A percentile compares a stretch with the other conserved stretches of the same genome.
Evolutionary conservation across 75 land plant species (phyloP).

Genomic region (Isoetes taiwanensis): DNA sequence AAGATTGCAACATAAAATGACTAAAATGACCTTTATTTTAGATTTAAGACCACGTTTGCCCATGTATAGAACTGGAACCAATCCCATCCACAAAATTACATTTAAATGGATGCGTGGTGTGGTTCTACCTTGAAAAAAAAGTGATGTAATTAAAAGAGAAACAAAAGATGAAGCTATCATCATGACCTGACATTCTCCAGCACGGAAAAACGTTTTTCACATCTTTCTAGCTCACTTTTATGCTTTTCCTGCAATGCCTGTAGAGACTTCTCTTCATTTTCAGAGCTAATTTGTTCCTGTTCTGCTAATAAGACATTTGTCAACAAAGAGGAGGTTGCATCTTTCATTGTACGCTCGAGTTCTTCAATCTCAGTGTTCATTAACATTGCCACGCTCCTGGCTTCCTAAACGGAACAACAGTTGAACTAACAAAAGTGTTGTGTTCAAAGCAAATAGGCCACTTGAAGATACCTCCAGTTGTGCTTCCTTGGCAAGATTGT

Average conservation of each 20-base stretch:
- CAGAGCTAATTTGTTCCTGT: conserved; percentile 7
- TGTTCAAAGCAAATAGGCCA: too few species aligned
- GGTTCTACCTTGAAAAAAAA: too few species aligned
- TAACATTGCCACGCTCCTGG: conserved; percentile 1
- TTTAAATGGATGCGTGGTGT: too few species aligned
- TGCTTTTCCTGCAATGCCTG: conserved; percentile 14
- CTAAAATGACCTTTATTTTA: too few species aligned
- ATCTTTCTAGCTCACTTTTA: conserved; percentile 17
- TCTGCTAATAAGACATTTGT: conserved; percentile 2
- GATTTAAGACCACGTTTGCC: too few species aligned
- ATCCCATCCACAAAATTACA: too few species aligned
- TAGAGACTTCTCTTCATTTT: conserved; percentile 11
- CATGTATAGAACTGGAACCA: too few species aligned
- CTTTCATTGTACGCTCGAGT: conserved; percentile 12
- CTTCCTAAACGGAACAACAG: conserved; percentile 11
- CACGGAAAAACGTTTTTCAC: conserved; percentile 18
- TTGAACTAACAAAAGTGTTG: not conserved
- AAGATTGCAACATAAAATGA: too few species aligned
- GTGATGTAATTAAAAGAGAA: too few species aligned
- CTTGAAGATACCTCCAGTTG: conserved; percentile 22
- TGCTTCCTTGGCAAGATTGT: conserved; percentile 7
- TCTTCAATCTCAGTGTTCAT: conserved; percentile 22
- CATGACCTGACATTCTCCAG: conserved; percentile 28
- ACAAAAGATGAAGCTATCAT: too few species aligned
- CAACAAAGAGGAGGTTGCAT: conserved; percentile 9